Percentiles rank a stretch among this genome's conserved stretches.
Conservation (phyloP, 352 stramenopile genomes). For the Phytophthora hybrid region DNA sequence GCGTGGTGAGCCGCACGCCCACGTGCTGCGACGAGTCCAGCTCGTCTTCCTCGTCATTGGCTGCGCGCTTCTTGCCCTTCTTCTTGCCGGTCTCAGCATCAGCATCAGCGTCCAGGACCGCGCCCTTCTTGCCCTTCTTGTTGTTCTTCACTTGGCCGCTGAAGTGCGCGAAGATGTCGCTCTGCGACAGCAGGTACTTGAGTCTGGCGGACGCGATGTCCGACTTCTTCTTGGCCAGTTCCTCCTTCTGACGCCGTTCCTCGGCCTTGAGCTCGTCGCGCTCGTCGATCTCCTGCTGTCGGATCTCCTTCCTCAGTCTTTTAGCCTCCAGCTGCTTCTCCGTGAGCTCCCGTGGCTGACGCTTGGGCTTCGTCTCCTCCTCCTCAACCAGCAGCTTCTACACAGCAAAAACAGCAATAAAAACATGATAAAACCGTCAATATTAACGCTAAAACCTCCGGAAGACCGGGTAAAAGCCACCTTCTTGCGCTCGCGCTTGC, state of each 20-base stretch:
- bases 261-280: conserved; percentile 80
- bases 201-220: conserved; percentile 87
- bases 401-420: conserved; percentile 1
- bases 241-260: conserved; percentile 82
- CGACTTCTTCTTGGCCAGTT: conserved; percentile 79
- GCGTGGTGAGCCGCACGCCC: conserved; percentile 92
- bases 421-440: conserved; percentile 14
- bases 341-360: conserved; percentile 60
- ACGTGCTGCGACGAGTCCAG: conserved; percentile 76
- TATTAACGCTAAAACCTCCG: background rate
- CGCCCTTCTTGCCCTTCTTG: conserved; percentile 41
- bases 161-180: conserved; percentile 98
- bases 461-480: conserved; percentile 18
- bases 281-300: conserved; percentile 76
- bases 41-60: conserved; percentile 83
- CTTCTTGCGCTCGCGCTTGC: conserved; percentile 86
- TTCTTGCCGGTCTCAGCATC: conserved; percentile 80
- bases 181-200: conserved; percentile 96
- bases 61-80: conserved; percentile 88
- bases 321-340: conserved; percentile 81
- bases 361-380: conserved; percentile 53
- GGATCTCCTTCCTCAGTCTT: conserved; percentile 70
- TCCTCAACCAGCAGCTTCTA: conserved; percentile 48
- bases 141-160: conserved; percentile 89
- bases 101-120: conserved; percentile 48